Evolutionary conservation across 1,139 yeast species (phyloP), one percentile per base, ranked within the genome.

Genomic region (Suhomyces coccinellae): DNA sequence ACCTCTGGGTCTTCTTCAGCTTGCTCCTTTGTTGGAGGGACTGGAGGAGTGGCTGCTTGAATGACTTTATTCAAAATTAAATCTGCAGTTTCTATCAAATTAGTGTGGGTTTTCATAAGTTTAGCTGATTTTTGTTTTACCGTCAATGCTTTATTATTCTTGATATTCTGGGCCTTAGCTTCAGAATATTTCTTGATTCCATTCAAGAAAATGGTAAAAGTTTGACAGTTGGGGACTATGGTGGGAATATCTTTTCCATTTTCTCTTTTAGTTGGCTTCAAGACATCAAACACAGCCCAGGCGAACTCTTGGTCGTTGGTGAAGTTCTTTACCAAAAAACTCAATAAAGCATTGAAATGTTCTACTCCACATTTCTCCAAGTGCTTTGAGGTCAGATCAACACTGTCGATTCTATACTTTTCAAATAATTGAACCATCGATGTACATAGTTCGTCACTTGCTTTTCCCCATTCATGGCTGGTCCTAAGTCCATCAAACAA

Each of bases 401-500:
- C 36, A 39, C 24, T 31, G 10, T 42, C 37, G n/a, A 30, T 41
- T 38, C 57, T 48, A 46, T 47, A 54, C 5, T 45, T 45, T 9
- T 64, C 60, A 46, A 69, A 73, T 1, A 63, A 51, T 2, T 54
- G 57, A 3, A 65, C 40, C 22, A 65, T 58, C 31, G 53, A 61
- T 14, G 59, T 57, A 6, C 67, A 58, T 14, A 59, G 22, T 1
- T 48, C 52, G 17, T 55, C 52, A 6, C 61, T 48, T 0, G 65
- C 63, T 37, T 61, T 56, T 1, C 77, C 78, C 72, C 72, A 71
- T 31, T 61, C 57, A 30, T 59, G 57, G 10, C 61, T 51, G 41
- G 75, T 72, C 3, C 85, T 71, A 38, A 83, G 66, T 0, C 87
- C 89, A 46, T 75, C 70, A 50, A 84, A 82, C 4, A 85, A 56